A percentile compares a stretch with the other conserved stretches of the same genome.
phyloP scores from a whole-genome alignment of 176 grass and related monocot genomes.

The Saccharum spontaneum region DNA sequence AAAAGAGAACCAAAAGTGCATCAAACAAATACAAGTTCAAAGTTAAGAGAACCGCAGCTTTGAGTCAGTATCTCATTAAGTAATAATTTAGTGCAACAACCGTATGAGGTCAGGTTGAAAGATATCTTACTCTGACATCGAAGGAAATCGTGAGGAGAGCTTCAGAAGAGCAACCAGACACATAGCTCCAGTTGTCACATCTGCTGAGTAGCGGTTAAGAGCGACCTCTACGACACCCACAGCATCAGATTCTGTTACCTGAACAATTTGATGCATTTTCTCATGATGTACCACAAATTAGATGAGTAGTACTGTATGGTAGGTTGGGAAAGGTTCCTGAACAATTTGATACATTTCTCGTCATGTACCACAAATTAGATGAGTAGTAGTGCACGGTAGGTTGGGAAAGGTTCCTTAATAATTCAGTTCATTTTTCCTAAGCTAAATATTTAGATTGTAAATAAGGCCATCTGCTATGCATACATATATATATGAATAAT shows the following conservation, averaged over 20 bases:
- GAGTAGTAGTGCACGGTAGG: background rate
- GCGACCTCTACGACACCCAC: constrained; percentile 61
- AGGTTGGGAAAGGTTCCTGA: constrained; percentile 33
- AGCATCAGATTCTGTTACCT: constrained; percentile 89
- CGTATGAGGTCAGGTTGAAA: constrained; percentile 13
- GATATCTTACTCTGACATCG: constrained; percentile 70
- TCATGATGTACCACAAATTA: background rate
- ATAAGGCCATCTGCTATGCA: background rate
- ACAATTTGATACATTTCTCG: constrained; percentile 19
- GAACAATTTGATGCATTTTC: constrained; percentile 29
- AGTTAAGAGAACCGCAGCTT: constrained; percentile 8
- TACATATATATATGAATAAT: constrained; percentile 2
- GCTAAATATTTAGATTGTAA: background rate
- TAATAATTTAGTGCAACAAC: constrained; percentile 1
- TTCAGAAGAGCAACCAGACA: constrained; percentile 92
- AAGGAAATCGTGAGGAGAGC: constrained; percentile 86
- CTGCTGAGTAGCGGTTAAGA: constrained; percentile 59
- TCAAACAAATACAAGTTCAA: background rate
- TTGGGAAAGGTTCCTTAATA: background rate
- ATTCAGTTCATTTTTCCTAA: background rate
- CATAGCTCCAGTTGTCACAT: constrained; percentile 88
- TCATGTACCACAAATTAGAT: constrained; percentile 7
- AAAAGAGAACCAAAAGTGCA: background rate
- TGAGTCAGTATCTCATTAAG: constrained; percentile 13
- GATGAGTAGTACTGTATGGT: too few relatives aligned